These are phyloP conservation scores for Sporothrix schenckii DNA, from an alignment of 2,329 filamentous ascomycete species.

Conservation along the genomic window DNA sequence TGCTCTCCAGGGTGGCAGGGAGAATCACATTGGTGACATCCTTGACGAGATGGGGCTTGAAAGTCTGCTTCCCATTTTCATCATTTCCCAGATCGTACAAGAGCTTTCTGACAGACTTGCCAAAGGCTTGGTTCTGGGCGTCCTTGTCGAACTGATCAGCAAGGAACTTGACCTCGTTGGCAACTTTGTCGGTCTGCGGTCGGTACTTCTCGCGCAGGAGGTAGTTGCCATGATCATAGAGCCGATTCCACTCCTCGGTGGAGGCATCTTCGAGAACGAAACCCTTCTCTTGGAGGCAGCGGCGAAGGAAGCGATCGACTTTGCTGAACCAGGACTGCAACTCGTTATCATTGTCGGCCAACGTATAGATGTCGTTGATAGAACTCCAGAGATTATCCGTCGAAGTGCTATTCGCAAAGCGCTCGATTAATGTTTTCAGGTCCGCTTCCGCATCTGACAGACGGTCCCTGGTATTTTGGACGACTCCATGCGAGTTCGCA, in stretches of 20 bases:
- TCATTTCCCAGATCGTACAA: conserved; percentile 89
- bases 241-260: conserved; percentile 76
- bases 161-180: conserved; percentile 90
- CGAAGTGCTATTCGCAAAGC: conserved; percentile 93
- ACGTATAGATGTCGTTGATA: conserved; percentile 81
- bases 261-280: conserved; percentile 84
- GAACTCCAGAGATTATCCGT: conserved; percentile 82
- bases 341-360: conserved; percentile 84
- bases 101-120: conserved; percentile 73
- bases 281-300: conserved; percentile 83
- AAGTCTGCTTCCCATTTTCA: conserved; percentile 76
- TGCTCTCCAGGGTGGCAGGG: conserved; percentile 77
- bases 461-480: conserved; percentile 71
- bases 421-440: conserved; percentile 84
- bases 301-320: conserved; percentile 76
- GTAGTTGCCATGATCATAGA: conserved; percentile 84
- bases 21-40: conserved; percentile 86
- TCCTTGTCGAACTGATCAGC: conserved; percentile 88
- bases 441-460: conserved; percentile 76
- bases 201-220: conserved; percentile 88
- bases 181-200: conserved; percentile 78
- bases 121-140: conserved; percentile 80
- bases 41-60: conserved; percentile 92
- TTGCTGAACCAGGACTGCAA: conserved; percentile 87
- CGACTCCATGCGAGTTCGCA: conserved; percentile 65